A percentile compares a stretch with the other conserved stretches of the same genome.
Conservation (phyloP, 805 yeast genomes). For the Hanseniaspora pseudoguilliermondii region DNA sequence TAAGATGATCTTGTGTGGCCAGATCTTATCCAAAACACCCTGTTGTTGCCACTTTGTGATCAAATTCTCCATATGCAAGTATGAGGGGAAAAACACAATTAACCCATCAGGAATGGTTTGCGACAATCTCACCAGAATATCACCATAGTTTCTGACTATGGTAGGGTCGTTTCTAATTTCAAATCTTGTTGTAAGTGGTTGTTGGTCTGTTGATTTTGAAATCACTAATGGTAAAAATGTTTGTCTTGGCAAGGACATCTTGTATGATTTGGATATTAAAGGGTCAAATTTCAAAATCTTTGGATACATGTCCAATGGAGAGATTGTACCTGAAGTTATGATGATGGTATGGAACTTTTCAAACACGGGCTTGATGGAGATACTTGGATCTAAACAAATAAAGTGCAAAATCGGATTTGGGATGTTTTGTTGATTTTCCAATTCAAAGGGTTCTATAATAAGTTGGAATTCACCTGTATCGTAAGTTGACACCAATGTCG, state of each 20-base stretch:
- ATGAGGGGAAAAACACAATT: conserved; percentile 95
- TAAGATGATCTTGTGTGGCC: conserved; percentile 89
- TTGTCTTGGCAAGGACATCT: conserved; percentile 87
- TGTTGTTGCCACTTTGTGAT: conserved; percentile 97
- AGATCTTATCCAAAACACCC: conserved; percentile 96
- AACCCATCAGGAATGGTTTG: conserved; percentile 96
- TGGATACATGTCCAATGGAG: conserved; percentile 98
- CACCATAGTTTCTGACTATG: conserved; percentile 93
- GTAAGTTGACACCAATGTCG: conserved; percentile 88
- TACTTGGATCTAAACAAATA: conserved; percentile 93
- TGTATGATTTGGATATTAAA: conserved; percentile 83
- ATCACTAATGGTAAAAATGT: conserved; percentile 92
- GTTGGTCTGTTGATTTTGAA: conserved; percentile 96
- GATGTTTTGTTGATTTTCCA: conserved; percentile 82
- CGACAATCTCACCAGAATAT: conserved; percentile 78
- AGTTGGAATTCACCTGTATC: conserved; percentile 78
- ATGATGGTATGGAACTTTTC: conserved; percentile 85
- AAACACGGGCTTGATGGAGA: conserved; percentile 93
- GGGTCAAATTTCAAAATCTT: conserved; percentile 90
- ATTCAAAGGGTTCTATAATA: conserved; percentile 89
- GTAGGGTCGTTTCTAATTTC: conserved; percentile 96
- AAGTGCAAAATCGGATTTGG: conserved; percentile 92
- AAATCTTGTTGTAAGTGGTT: conserved; percentile 88
- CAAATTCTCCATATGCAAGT: conserved; percentile 93
- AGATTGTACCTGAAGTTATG: conserved; percentile 94